Conservation (phyloP, 2,329 filamentous ascomycete genomes). For the Alternaria hordeiaustralica region DNA sequence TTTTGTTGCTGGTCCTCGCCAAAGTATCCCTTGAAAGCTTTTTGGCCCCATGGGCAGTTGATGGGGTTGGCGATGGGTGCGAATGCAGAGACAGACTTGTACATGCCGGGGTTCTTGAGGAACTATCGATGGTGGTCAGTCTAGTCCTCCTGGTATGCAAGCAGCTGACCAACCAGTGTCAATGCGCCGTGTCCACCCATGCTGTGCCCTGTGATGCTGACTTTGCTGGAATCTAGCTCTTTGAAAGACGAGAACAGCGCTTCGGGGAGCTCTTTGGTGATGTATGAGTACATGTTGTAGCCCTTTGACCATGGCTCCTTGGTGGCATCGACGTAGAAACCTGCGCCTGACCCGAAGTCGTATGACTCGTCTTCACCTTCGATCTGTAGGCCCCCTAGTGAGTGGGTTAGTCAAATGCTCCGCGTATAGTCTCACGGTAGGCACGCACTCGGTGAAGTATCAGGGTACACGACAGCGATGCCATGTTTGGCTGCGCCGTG, state of each 20-base stretch:
- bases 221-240: slow-evolving; percentile 71
- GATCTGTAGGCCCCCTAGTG: slow-evolving; percentile 73
- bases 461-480: slow-evolving; percentile 92
- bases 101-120: slow-evolving; percentile 88
- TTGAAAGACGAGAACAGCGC: slow-evolving; percentile 75
- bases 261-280: slow-evolving; percentile 84
- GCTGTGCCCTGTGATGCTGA: slow-evolving; percentile 90
- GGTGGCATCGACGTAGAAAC: slow-evolving; percentile 93
- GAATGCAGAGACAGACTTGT: slow-evolving; percentile 87
- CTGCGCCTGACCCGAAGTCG: slow-evolving; percentile 91
- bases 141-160: neutral
- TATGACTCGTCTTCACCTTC: slow-evolving; percentile 85
- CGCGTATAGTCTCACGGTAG: neutral
- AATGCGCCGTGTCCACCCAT: slow-evolving; percentile 98
- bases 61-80: slow-evolving; percentile 88
- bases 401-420: slow-evolving; percentile 20
- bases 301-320: slow-evolving; percentile 73
- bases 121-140: slow-evolving; percentile 57
- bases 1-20: slow-evolving; percentile 73
- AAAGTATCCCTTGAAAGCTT: slow-evolving; percentile 92
- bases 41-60: slow-evolving; percentile 90
- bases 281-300: slow-evolving; percentile 96
- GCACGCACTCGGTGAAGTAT: slow-evolving; percentile 82
- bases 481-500: slow-evolving; percentile 77
- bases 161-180: slow-evolving; percentile 64